Conservation (phyloP, 2,329 filamentous ascomycete species). For the Microdochium paspali region DNA sequence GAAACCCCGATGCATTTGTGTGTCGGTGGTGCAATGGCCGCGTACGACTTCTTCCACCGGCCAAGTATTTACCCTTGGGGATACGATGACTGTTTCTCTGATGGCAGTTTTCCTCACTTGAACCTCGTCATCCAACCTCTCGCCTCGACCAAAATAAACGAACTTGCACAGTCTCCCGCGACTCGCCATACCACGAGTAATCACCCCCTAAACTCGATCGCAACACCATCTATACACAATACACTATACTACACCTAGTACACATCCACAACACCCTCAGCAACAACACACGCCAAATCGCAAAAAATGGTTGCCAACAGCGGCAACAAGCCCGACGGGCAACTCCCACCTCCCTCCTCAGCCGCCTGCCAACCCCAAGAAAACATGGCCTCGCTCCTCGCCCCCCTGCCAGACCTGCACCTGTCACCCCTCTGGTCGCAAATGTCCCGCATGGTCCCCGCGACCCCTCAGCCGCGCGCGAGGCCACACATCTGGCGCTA, state of each 20-base stretch:
- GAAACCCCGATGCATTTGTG: too few species aligned
- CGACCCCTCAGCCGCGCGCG: background rate
- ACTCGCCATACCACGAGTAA: too few species aligned
- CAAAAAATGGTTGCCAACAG: background rate
- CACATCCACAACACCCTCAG: background rate
- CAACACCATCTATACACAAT: background rate
- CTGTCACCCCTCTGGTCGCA: background rate
- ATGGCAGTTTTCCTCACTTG: too few species aligned
- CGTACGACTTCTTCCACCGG: too few species aligned
- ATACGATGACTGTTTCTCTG: too few species aligned
- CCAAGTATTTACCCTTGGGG: too few species aligned
- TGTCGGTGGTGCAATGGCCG: too few species aligned
- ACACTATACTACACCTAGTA: background rate
- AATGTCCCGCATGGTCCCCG: background rate
- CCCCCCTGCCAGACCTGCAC: background rate
- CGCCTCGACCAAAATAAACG: too few species aligned
- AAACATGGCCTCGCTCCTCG: background rate
- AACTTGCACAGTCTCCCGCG: too few species aligned
- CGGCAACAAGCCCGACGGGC: background rate
- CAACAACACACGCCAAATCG: background rate
- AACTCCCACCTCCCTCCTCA: background rate
- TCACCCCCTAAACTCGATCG: too few species aligned
- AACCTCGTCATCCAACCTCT: too few species aligned
- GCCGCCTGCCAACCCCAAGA: background rate
- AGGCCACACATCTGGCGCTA: slow-evolving; percentile 12